These are phyloP conservation scores for Fistulinella cinereoalba DNA, from an alignment of 1,284 basidiomycete species.

Conservation along the genomic window DNA sequence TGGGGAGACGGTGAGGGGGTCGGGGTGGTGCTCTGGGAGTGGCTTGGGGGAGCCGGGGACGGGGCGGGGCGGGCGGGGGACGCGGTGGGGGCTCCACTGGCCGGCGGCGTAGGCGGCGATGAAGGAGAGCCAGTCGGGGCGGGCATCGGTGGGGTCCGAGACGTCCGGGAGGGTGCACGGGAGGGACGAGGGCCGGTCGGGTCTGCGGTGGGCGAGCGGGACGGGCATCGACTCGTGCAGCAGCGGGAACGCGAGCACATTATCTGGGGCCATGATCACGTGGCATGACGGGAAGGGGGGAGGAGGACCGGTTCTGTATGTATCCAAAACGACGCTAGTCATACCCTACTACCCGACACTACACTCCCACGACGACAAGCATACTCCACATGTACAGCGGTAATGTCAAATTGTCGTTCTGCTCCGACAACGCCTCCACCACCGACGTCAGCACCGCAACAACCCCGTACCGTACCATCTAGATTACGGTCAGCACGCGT, in stretches of 20 bases:
- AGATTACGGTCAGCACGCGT: constrained; percentile 20
- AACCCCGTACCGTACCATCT: constrained; percentile 55
- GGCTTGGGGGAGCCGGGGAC: constrained; percentile 27
- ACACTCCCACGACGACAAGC: constrained; percentile 48
- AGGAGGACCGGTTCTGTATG: not conserved
- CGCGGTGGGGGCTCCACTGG: constrained; percentile 77
- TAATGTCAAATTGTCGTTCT: constrained; percentile 93
- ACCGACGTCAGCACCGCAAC: constrained; percentile 66
- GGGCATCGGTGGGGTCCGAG: constrained; percentile 11
- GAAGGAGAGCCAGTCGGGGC: constrained; percentile 70
- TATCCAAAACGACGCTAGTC: constrained; percentile 25
- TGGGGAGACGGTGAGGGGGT: constrained; percentile 28
- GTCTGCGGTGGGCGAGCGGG: constrained; percentile 28
- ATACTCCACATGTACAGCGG: constrained; percentile 88
- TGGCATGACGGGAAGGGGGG: constrained; percentile 7
- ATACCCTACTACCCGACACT: constrained; percentile 18
- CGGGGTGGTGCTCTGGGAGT: too few species aligned
- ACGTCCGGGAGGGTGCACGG: constrained; percentile 17
- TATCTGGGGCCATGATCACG: constrained; percentile 32
- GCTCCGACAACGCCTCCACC: constrained; percentile 85
- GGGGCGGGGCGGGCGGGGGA: constrained; percentile 61
- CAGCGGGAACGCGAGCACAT: constrained; percentile 24
- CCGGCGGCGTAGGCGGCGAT: constrained; percentile 73
- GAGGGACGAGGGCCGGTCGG: constrained; percentile 25
- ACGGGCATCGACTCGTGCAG: constrained; percentile 34